These are phyloP conservation scores for Rhynchospora tenuis DNA, from an alignment of 176 grass and related monocot genomes.

Conservation along the genomic window DNA sequence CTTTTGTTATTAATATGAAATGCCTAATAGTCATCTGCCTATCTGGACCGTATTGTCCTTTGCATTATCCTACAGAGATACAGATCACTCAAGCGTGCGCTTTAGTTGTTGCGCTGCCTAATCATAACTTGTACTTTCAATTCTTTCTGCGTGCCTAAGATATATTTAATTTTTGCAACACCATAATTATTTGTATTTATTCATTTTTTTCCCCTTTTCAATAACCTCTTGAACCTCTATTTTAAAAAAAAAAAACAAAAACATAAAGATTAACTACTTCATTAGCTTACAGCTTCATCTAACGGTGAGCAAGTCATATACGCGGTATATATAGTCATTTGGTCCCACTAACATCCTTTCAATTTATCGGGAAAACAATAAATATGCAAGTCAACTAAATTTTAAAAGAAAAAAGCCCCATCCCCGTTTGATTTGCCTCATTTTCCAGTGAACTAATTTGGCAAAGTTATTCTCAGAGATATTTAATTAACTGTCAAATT, in stretches of 20 bases:
- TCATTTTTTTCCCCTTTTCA: background rate
- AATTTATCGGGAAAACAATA: background rate
- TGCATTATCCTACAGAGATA: constrained; percentile 11
- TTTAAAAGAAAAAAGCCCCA: too few relatives aligned
- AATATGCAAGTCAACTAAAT: background rate
- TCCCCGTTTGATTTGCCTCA: too few relatives aligned
- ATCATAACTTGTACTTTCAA: constrained; percentile 16
- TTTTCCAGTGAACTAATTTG: too few relatives aligned
- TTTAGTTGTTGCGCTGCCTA: constrained; percentile 21
- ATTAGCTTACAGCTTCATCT: background rate
- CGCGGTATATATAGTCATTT: background rate
- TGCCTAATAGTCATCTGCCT: constrained; percentile 11
- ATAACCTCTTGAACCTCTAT: background rate
- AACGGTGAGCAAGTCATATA: background rate
- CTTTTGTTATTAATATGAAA: background rate
- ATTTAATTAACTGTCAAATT: too few relatives aligned
- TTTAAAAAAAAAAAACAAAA: background rate
- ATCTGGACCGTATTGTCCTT: constrained; percentile 14
- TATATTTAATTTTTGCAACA: background rate
- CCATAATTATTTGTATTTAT: background rate
- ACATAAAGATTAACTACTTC: background rate
- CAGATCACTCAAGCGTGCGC: constrained; percentile 19
- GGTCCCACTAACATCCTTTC: background rate
- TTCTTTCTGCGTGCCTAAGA: background rate
- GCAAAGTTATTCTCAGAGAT: too few relatives aligned